Evolutionary conservation across 2,329 filamentous ascomycete species (phyloP).

Genomic region (Scedosporium apiospermum): DNA sequence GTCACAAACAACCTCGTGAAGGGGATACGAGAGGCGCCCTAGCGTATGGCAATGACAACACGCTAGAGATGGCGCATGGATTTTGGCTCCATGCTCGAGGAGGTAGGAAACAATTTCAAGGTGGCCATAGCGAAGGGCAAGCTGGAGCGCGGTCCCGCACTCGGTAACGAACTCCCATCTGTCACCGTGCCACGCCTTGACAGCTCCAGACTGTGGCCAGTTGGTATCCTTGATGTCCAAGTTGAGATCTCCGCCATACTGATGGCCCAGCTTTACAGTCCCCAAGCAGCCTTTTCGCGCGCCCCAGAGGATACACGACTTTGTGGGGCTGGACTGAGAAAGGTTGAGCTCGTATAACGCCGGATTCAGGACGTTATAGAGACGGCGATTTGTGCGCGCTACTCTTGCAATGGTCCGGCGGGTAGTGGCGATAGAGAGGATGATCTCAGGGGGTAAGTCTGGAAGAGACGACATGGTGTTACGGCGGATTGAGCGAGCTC

Average conservation of each 20-base stretch:
- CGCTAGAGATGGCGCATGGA: neutral
- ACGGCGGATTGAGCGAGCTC: no score
- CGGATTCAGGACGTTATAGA: neutral
- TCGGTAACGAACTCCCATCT: neutral
- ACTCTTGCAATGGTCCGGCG: neutral
- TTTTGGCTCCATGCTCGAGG: neutral
- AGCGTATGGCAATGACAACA: neutral
- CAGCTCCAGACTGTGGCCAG: neutral
- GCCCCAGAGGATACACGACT: slow-evolving; percentile 1
- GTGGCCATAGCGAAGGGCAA: neutral
- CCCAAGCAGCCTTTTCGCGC: neutral
- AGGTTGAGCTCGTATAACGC: neutral
- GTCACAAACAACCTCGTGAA: no score
- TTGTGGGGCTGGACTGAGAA: neutral
- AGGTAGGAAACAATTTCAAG: neutral
- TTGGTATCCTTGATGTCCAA: neutral
- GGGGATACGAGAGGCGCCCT: no score
- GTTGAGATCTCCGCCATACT: neutral
- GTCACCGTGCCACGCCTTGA: neutral
- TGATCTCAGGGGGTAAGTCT: neutral
- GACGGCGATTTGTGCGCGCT: neutral
- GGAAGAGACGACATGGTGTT: neutral
- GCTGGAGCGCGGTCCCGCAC: neutral
- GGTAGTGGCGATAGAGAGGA: neutral
- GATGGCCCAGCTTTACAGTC: neutral